Base-by-base conservation (phyloP, 192 early-diverging fungal genomes). In the Dimargaris cristalligena region DNA sequence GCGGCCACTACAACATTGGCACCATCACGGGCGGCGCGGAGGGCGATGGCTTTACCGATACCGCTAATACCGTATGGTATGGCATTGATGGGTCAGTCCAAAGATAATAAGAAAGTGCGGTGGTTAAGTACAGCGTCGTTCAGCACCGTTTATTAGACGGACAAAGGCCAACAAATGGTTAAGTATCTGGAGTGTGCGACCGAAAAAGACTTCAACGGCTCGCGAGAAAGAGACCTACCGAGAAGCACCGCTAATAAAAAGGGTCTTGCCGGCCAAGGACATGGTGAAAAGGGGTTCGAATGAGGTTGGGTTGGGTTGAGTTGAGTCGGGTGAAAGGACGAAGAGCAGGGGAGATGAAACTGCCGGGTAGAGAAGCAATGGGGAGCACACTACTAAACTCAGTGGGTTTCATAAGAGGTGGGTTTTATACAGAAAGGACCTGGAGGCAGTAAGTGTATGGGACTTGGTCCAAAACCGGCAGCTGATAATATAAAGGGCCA, bases 41-140 rank as follows among this genome's bases (percentile, higher is more conserved):
- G 41, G 1, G 81, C 86, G 54, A 87, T 87, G 38, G 82, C 88
- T 52, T 88, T 63, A 52, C 88, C 88, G 51, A 90, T 90, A n/a
- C 88, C 88, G 34, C 79, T 67, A 29, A 32, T 44, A 47, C 25
- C 20, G 46, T 6, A 6, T 18, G 2, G 46, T 25, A 47, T 22
- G 20, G 25, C 46, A 47, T 25, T 22, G n/a, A 18, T 25, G 25
- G 45, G 2, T 22, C 14, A 14, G 34, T 11, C 48, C 48, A 14
- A 3, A 57, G 22, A 22, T 25, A 31, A 52, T 34, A 29, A 46
- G 22, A 28, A 22, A 23, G 16, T 6, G 26, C 8, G 22, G 28
- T 10, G 29, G 32, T 44, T 2, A 11, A 6, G 31, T 10, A 33
- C 45, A 61, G 34, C 4, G 20, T 31, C 3, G 22, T 26, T 28